Base-by-base conservation (phyloP, 371 early-diverging fungal genomes). In the Mortierella sp. region DNA sequence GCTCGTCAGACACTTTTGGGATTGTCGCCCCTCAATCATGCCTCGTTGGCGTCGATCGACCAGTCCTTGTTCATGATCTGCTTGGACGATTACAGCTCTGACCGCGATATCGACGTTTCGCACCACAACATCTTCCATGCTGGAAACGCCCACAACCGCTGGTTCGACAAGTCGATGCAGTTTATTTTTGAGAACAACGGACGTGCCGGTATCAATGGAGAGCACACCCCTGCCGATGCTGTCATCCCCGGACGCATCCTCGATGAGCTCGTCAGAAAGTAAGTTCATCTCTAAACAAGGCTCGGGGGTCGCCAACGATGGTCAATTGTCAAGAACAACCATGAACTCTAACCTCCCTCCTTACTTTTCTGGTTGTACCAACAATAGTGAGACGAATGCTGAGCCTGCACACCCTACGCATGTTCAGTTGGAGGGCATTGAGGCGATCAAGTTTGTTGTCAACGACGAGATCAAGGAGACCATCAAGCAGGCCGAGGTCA, bases 131-230 rank as follows among this genome's bases (percentile, higher is more conserved):
- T 95, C 55, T 96, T 96, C 90, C 96, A 97, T 87, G 93, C 93
- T 26, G 79, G 87, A 55, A 90, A 95, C 59, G 98, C 92, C 2
- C 87, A 83, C 44, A 99, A 99, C 89, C 92, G 99, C 40, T 99
- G 98, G 98, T 98, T 97, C 89, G 98, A 99, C 90, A 99, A 98
- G 90, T 89, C 96, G 24, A 88, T 99, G 71, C 95, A 95, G 83
- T 87, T 98, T 70, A 94, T 98, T 79, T 94, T 98, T 34, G 90
- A 95, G 69, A 93, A 89, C 81, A 95, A 93, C 76, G 99, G 98
- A 34, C 93, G 96, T 61, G 95, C 95, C 48, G 99, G 98, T 77
- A 91, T 97, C 78, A 99, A 98, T 88, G 98, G 98, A 57, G 98
- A 99, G 93, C 97, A 98, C 85, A 91, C 98, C 9, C 97, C 98